Evolutionary conservation across 352 stramenopile species (phyloP).

Genomic region (Nothophytophthora sp.): DNA sequence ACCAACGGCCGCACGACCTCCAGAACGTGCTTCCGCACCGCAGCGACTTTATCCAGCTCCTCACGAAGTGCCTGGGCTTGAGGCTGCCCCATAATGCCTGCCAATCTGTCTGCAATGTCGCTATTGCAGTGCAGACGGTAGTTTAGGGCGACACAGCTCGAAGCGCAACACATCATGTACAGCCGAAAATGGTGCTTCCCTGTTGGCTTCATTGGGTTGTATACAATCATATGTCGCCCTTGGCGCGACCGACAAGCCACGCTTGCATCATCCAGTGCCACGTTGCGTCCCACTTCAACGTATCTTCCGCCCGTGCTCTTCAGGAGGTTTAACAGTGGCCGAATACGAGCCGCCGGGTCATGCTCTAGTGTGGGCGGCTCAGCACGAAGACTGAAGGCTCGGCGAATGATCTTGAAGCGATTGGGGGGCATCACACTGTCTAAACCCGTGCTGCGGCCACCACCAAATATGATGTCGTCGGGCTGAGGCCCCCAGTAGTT

Average conservation of each 20-base stretch:
- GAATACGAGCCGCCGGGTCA: constrained; percentile 13
- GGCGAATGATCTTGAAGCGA: constrained; percentile 19
- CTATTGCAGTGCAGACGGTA: constrained; percentile 26
- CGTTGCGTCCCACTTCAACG: constrained; percentile 18
- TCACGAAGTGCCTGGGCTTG: neutral
- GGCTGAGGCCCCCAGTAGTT: constrained; percentile 30
- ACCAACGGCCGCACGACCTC: constrained; percentile 24
- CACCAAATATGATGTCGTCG: constrained; percentile 17
- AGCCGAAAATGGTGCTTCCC: constrained; percentile 39
- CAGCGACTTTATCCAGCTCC: neutral
- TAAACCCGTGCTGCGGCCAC: neutral
- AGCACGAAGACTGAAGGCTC: constrained; percentile 13
- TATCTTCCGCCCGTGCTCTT: constrained; percentile 18
- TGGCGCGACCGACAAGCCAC: constrained; percentile 22
- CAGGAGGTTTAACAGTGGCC: constrained; percentile 24
- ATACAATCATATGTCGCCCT: constrained; percentile 24
- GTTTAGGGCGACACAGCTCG: constrained; percentile 24
- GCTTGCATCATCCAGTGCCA: constrained; percentile 28
- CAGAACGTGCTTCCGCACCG: constrained; percentile 20
- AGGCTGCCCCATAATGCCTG: constrained; percentile 2
- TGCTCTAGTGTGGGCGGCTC: constrained; percentile 4
- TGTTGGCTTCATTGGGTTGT: constrained; percentile 26
- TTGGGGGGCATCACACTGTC: constrained; percentile 23
- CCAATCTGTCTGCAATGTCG: constrained; percentile 16
- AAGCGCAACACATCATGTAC: constrained; percentile 31